These are phyloP conservation scores for Sarocladium kiliense DNA, from an alignment of 2,329 filamentous ascomycete genomes.

Conservation along the genomic window DNA sequence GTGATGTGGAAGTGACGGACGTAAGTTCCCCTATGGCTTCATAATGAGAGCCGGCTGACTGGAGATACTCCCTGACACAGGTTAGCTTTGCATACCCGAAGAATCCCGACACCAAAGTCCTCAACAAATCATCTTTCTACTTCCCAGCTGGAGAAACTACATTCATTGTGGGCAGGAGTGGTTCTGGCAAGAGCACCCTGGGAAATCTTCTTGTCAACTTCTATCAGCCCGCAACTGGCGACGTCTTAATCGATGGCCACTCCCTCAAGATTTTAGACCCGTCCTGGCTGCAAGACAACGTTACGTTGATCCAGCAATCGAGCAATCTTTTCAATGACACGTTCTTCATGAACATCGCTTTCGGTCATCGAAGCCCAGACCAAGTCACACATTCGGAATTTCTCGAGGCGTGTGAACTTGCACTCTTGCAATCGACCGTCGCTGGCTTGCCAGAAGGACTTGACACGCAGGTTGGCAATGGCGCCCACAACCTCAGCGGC, in stretches of 20 bases:
- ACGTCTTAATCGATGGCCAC: slow-evolving; percentile 63
- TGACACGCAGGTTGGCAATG: slow-evolving; percentile 64
- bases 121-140: slow-evolving; percentile 58
- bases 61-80: slow-evolving; percentile 41
- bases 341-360: slow-evolving; percentile 69
- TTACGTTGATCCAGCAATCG: slow-evolving; percentile 79
- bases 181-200: slow-evolving; percentile 88
- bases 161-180: slow-evolving; percentile 80
- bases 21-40: slow-evolving; percentile 34
- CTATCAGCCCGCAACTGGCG: slow-evolving; percentile 62
- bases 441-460: slow-evolving; percentile 62
- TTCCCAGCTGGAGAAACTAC: slow-evolving; percentile 70
- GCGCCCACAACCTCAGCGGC: slow-evolving; percentile 71
- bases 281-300: slow-evolving; percentile 69
- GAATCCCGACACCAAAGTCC: slow-evolving; percentile 52
- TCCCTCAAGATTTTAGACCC: slow-evolving; percentile 57
- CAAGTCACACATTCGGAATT: slow-evolving; percentile 51
- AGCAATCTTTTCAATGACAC: slow-evolving; percentile 79
- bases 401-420: slow-evolving; percentile 56
- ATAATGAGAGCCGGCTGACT: neutral
- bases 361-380: slow-evolving; percentile 54
- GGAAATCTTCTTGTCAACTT: slow-evolving; percentile 74
- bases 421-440: slow-evolving; percentile 65
- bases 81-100: slow-evolving; percentile 72
- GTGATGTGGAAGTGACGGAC: slow-evolving; percentile 64